A percentile compares a stretch with the other conserved stretches of the same genome.
Conservation (phyloP, 371 early-diverging fungal species). For the Aphelidium insulamus region DNA sequence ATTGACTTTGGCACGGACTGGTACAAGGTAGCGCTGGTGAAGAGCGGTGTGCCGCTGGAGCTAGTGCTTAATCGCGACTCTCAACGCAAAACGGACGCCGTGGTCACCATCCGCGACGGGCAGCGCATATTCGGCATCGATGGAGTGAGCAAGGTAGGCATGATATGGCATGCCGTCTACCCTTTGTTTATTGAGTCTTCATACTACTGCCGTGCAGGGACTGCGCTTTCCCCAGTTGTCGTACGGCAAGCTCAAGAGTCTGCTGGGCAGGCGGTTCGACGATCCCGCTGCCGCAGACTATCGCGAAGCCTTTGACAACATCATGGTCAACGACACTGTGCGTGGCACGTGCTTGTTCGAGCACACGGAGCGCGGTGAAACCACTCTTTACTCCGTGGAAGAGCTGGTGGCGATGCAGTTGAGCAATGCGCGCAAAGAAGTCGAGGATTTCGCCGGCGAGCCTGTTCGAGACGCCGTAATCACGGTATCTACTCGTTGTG, state of each 20-base stretch:
- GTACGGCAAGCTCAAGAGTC: slow-evolving; percentile 52
- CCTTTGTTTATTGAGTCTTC: no score
- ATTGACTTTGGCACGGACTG: slow-evolving; percentile 92
- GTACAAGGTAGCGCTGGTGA: slow-evolving; percentile 83
- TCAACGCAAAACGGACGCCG: slow-evolving; percentile 73
- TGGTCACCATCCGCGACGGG: slow-evolving; percentile 49
- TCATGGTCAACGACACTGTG: slow-evolving; percentile 35
- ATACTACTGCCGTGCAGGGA: slow-evolving; percentile 26
- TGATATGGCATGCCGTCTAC: slow-evolving; percentile 1
- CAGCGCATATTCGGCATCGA: slow-evolving; percentile 76
- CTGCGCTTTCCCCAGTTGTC: slow-evolving; percentile 62
- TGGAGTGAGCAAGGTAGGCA: slow-evolving; percentile 49
- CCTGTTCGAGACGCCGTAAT: slow-evolving; percentile 65
- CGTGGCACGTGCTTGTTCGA: slow-evolving; percentile 38
- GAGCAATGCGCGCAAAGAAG: slow-evolving; percentile 60
- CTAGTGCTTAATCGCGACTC: slow-evolving; percentile 86
- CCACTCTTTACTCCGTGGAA: slow-evolving; percentile 31
- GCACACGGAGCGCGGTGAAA: slow-evolving; percentile 20
- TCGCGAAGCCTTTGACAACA: slow-evolving; percentile 39
- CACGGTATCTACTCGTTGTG: slow-evolving; percentile 23
- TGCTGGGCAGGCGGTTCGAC: slow-evolving; percentile 49
- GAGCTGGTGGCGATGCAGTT: slow-evolving; percentile 88
- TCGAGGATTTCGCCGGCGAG: slow-evolving; percentile 49
- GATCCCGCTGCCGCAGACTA: slow-evolving; percentile 42
- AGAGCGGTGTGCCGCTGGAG: slow-evolving; percentile 71